Conservation (phyloP, 805 yeast species). For the Candida silvatica region DNA sequence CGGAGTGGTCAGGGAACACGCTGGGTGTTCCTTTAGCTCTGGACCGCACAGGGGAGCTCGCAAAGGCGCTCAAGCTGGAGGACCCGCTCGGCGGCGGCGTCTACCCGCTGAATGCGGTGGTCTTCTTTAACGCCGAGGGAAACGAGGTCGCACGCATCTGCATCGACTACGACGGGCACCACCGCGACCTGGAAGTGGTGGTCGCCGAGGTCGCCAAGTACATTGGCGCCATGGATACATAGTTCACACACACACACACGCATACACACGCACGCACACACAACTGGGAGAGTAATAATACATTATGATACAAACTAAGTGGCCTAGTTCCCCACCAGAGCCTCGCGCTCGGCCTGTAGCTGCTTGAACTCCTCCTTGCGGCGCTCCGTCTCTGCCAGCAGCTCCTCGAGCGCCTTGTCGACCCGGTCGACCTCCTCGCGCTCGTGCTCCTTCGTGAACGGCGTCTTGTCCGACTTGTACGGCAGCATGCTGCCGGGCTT, state of each 20-base stretch:
- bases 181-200: too few species aligned
- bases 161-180: slow-evolving; percentile 17
- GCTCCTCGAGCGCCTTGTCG: slow-evolving; percentile 25
- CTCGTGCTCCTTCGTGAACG: slow-evolving; percentile 42
- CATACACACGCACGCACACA: background rate
- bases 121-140: slow-evolving; percentile 18
- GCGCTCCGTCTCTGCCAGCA: slow-evolving; percentile 16
- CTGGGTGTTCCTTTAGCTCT: slow-evolving; percentile 18
- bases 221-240: background rate
- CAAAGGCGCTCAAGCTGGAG: slow-evolving; percentile 14
- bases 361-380: slow-evolving; percentile 19
- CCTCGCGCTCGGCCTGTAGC: slow-evolving; percentile 23
- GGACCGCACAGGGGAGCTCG: slow-evolving; percentile 20
- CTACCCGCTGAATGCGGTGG: slow-evolving; percentile 23
- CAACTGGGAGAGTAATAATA: background rate
- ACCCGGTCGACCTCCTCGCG: slow-evolving; percentile 55
- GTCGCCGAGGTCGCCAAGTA: too few species aligned
- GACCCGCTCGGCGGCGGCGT: slow-evolving; percentile 30
- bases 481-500: slow-evolving; percentile 53
- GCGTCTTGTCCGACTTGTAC: slow-evolving; percentile 17
- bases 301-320: background rate
- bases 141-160: slow-evolving; percentile 15
- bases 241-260: background rate
- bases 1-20: slow-evolving; percentile 6
- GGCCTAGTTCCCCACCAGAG: slow-evolving; percentile 11